phyloP scores from a whole-genome alignment of 306 rosid species.

The Trichosanthes cucumerina region DNA sequence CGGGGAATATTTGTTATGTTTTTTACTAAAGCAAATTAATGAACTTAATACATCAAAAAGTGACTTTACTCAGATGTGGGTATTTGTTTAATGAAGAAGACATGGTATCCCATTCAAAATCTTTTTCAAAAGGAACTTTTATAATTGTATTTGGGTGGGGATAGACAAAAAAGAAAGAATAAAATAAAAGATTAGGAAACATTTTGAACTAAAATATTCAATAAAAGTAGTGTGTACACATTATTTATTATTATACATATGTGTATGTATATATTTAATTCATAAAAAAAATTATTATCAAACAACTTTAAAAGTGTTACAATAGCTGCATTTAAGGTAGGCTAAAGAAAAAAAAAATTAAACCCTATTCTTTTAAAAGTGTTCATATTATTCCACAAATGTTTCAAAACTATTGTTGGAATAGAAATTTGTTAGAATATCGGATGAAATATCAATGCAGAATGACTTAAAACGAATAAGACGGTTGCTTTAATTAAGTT shows the following conservation, averaged over 20 bases:
- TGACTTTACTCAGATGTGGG: neutral
- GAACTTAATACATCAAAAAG: neutral
- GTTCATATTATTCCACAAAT: too few relatives aligned
- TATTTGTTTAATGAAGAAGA: neutral
- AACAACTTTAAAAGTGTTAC: neutral
- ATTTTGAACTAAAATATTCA: neutral
- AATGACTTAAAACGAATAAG: too few relatives aligned
- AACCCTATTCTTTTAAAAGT: too few relatives aligned
- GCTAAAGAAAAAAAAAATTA: too few relatives aligned
- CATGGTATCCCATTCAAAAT: neutral
- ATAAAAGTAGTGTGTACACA: neutral
- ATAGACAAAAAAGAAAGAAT: neutral
- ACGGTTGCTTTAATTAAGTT: too few relatives aligned
- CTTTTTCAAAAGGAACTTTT: neutral
- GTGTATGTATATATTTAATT: neutral
- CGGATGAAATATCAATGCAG: too few relatives aligned
- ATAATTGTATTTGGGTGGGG: neutral
- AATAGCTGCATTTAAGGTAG: too few relatives aligned
- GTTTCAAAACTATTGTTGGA: too few relatives aligned
- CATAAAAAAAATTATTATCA: neutral
- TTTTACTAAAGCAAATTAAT: neutral
- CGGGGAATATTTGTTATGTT: neutral
- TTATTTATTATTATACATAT: neutral
- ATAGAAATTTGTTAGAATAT: too few relatives aligned
- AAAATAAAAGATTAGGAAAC: neutral